Percentiles rank a stretch among this genome's conserved stretches.
Evolutionary conservation across 1,139 yeast species (phyloP).

Genomic region (Blastobotrys aristatus): DNA sequence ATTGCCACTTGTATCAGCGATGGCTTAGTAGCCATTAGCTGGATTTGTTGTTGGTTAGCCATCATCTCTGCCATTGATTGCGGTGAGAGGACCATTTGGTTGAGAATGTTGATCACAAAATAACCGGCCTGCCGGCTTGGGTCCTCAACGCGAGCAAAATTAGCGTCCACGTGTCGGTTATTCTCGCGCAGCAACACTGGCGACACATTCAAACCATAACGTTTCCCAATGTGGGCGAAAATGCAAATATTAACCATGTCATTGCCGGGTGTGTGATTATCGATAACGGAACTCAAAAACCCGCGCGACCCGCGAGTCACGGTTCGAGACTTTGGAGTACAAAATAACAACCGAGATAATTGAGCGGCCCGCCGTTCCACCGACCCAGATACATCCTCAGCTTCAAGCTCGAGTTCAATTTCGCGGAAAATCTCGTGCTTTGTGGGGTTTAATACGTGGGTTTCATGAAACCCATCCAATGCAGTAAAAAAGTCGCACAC

Average conservation of each 20-base stretch:
- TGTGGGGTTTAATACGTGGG: constrained; percentile 13
- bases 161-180: constrained; percentile 11
- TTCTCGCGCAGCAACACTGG: constrained; percentile 14
- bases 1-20: constrained; percentile 8
- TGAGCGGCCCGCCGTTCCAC: constrained; percentile 5
- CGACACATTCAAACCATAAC: constrained; percentile 12
- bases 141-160: constrained; percentile 17
- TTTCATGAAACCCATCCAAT: constrained; percentile 12
- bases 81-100: constrained; percentile 11
- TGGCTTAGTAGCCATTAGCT: constrained; percentile 9
- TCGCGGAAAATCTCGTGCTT: constrained; percentile 13
- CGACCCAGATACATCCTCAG: neutral
- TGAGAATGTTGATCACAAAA: constrained; percentile 15
- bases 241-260: constrained; percentile 16
- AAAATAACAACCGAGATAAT: constrained; percentile 8
- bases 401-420: constrained; percentile 2
- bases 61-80: constrained; percentile 13
- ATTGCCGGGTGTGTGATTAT: constrained; percentile 13
- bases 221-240: constrained; percentile 13
- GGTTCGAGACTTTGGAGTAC: constrained; percentile 3
- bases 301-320: neutral
- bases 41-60: constrained; percentile 11
- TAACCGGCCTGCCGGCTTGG: constrained; percentile 12
- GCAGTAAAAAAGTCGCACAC: constrained; percentile 10
- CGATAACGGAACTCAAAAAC: constrained; percentile 12